A percentile compares a stretch with the other conserved stretches of the same genome.
phyloP scores from a whole-genome alignment of 2,329 filamentous ascomycete genomes.

The Fusarium sp. region DNA sequence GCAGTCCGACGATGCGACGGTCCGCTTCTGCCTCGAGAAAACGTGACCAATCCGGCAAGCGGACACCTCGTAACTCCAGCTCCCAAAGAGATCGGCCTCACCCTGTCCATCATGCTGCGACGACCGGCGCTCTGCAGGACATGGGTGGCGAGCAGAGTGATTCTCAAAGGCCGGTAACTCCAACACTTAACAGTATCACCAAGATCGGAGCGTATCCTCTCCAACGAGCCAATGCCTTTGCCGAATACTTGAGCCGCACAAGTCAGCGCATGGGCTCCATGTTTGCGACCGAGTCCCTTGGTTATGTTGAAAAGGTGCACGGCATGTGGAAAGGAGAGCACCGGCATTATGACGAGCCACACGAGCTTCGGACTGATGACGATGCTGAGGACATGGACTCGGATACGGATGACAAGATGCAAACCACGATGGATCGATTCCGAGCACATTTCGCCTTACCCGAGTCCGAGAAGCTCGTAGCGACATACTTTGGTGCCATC shows the following conservation, averaged over 20 bases:
- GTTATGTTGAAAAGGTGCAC: slow-evolving; percentile 95
- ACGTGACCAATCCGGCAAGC: slow-evolving; percentile 21
- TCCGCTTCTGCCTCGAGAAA: slow-evolving; percentile 58
- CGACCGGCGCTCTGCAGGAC: slow-evolving; percentile 55
- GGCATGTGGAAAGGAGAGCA: slow-evolving; percentile 96
- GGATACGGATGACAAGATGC: slow-evolving; percentile 73
- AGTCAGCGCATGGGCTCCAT: slow-evolving; percentile 85
- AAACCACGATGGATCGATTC: slow-evolving; percentile 83
- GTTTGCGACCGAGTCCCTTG: slow-evolving; percentile 91
- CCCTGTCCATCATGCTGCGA: slow-evolving; percentile 52
- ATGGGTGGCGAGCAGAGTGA: slow-evolving; percentile 25
- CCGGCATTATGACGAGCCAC: slow-evolving; percentile 83
- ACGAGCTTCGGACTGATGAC: slow-evolving; percentile 66
- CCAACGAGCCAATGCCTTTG: slow-evolving; percentile 85
- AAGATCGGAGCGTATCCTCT: slow-evolving; percentile 81
- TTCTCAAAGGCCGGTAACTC: slow-evolving; percentile 51
- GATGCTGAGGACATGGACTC: slow-evolving; percentile 62
- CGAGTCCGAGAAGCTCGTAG: slow-evolving; percentile 82
- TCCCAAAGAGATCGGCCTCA: slow-evolving; percentile 21
- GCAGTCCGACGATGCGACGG: slow-evolving; percentile 76
- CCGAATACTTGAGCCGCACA: slow-evolving; percentile 83
- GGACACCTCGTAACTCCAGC: slow-evolving; percentile 35
- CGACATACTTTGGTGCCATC: slow-evolving; percentile 93
- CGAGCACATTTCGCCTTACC: slow-evolving; percentile 92
- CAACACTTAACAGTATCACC: slow-evolving; percentile 65